A percentile compares a stretch with the other conserved stretches of the same genome.
phyloP scores from a whole-genome alignment of 2,329 filamentous ascomycete genomes.

The Fusarium marasasianum region DNA sequence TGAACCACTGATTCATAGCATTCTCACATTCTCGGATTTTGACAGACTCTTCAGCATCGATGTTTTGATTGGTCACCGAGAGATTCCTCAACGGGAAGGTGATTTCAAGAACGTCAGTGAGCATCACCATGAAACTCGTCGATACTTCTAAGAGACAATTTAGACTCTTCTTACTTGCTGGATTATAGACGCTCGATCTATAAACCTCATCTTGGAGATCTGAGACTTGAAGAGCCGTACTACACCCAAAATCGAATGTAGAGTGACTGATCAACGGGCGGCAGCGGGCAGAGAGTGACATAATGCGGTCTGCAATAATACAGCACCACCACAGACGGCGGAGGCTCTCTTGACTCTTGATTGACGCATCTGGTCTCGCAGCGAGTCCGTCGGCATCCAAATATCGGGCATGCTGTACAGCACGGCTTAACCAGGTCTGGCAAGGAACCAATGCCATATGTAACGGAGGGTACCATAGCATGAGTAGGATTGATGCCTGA shows the following conservation, averaged over 20 bases:
- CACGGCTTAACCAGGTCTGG: not conserved
- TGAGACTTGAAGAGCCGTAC: not conserved
- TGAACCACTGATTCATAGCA: not conserved
- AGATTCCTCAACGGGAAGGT: not conserved
- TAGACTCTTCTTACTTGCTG: not conserved
- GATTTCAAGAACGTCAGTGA: not conserved
- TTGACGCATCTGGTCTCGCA: not conserved
- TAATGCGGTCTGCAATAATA: not conserved
- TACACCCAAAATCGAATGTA: not conserved
- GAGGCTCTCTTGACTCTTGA: not conserved
- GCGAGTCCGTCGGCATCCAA: not conserved
- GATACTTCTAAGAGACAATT: not conserved
- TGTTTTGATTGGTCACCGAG: not conserved
- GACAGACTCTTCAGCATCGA: not conserved
- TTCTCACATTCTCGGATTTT: not conserved
- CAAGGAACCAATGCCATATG: not conserved
- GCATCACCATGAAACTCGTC: not conserved
- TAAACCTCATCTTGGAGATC: not conserved
- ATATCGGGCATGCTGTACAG: not conserved
- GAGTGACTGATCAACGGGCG: not conserved
- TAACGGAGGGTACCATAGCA: not conserved
- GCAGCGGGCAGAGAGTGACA: not conserved
- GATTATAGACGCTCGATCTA: not conserved
- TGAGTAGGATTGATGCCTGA: not conserved
- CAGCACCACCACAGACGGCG: not conserved